Evolutionary conservation across 108 stramenopile genomes (phyloP).

Genomic region (Cyclotella atomus): DNA sequence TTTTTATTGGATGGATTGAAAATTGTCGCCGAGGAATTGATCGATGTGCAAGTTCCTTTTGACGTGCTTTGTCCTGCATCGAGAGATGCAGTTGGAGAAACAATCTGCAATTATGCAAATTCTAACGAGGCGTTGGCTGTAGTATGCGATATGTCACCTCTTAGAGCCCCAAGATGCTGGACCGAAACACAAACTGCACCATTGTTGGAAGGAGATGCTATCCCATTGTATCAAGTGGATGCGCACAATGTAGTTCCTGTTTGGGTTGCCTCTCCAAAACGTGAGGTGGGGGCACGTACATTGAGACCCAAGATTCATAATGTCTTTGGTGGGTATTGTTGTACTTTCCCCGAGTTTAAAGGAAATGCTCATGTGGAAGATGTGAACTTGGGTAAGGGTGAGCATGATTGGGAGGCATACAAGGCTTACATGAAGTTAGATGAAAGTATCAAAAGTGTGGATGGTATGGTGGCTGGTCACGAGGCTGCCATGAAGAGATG

Average conservation of each 20-base stretch:
- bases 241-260: conserved; percentile 98
- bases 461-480: conserved; percentile 75
- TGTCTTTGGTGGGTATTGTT: conserved; percentile 71
- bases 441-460: conserved; percentile 56
- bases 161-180: conserved; percentile 79
- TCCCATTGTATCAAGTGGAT: conserved; percentile 94
- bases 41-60: conserved; percentile 74
- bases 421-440: conserved; percentile 69
- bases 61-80: conserved; percentile 67
- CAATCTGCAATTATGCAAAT: conserved; percentile 19
- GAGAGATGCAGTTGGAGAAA: conserved; percentile 51
- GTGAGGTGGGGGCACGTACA: conserved; percentile 96
- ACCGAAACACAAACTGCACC: conserved; percentile 59
- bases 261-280: conserved; percentile 91
- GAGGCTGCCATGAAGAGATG: conserved; percentile 76
- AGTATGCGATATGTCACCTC: conserved; percentile 91
- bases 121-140: conserved; percentile 63
- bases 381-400: conserved; percentile 30
- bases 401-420: conserved; percentile 53
- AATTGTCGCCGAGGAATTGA: conserved; percentile 75
- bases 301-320: conserved; percentile 93
- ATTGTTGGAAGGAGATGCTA: conserved; percentile 43
- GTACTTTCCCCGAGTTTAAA: conserved; percentile 73
- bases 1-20: conserved; percentile 91
- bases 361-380: conserved; percentile 57